These are phyloP conservation scores for Amoeboaphelidium occidentale DNA, from an alignment of 371 early-diverging fungal genomes.

Conservation along the genomic window DNA sequence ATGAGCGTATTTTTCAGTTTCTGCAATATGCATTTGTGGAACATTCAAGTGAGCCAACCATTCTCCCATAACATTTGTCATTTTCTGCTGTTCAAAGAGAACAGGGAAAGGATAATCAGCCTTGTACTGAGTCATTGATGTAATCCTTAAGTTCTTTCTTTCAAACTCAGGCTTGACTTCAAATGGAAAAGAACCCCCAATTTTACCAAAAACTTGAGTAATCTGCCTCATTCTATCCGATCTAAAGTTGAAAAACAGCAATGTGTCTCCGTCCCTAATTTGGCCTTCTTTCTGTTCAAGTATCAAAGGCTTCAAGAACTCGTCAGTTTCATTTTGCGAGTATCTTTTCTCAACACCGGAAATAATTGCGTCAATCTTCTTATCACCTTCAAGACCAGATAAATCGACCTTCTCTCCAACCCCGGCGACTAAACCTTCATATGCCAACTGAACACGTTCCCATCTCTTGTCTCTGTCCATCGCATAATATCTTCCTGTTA, in stretches of 20 bases:
- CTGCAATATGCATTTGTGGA: slow-evolving; percentile 80
- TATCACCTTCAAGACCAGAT: slow-evolving; percentile 26
- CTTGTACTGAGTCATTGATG: slow-evolving; percentile 96
- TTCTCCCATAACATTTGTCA: slow-evolving; percentile 93
- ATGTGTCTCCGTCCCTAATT: slow-evolving; percentile 43
- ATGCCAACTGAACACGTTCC: slow-evolving; percentile 86
- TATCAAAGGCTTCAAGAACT: slow-evolving; percentile 94
- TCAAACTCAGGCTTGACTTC: not conserved
- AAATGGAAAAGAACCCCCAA: slow-evolving; percentile 1
- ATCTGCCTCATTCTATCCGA: slow-evolving; percentile 98
- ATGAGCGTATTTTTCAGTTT: slow-evolving; percentile 99
- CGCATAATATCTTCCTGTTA: slow-evolving; percentile 95
- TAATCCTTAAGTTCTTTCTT: slow-evolving; percentile 22
- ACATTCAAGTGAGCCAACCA: slow-evolving; percentile 63
- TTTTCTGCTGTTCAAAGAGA: slow-evolving; percentile 82
- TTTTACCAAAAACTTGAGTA: slow-evolving; percentile 48
- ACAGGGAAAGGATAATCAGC: slow-evolving; percentile 68
- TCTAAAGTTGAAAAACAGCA: slow-evolving; percentile 88
- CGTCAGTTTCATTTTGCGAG: slow-evolving; percentile 70
- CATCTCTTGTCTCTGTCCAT: slow-evolving; percentile 99
- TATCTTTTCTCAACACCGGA: slow-evolving; percentile 45
- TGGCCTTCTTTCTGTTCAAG: slow-evolving; percentile 30
- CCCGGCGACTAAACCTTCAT: slow-evolving; percentile 63
- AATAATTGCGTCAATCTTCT: slow-evolving; percentile 8
- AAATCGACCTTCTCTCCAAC: slow-evolving; percentile 28